Base-by-base conservation (phyloP, 495 filamentous ascomycete species). In the Choiromyces venosus region DNA sequence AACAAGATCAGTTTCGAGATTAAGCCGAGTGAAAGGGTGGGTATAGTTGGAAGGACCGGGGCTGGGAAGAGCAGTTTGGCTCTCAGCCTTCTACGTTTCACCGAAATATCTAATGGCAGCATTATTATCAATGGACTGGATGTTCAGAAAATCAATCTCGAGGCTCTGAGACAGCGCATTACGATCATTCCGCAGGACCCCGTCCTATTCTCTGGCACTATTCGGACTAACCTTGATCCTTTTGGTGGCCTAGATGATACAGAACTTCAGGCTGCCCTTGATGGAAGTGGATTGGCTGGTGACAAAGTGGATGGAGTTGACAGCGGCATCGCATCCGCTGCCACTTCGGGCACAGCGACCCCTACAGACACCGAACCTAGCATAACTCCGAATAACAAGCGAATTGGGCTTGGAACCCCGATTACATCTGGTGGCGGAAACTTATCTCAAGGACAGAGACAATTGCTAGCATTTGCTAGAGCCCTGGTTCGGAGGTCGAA, bases 111-210 rank as follows among this genome's bases (percentile, higher is more conserved):
- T 19, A 71, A 78, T 9, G 87, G 87, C 1, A 77, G 73, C 1
- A 81, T 88, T 36, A 74, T 76, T 37, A 85, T 88, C 67, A 86
- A 88, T 71, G 84, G 84, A 8, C 39, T 87, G 2, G 84, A 88
- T 76, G 85, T 87, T 65, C 80, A 82, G 7, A 84, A 76, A 16
- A 72, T 88, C 46, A 84, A 82, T 67, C 82, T 87, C 18, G 74
- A 80, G 25, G 82, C 84, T 52, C 80, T 88, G 38, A 83, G 86
- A 16, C 83, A 79, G 18, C 81, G 85, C 6, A 78, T 88, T 0
- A 85, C 84, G 9, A 85, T 87, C 52, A 87, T 88, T 65, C 84
- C 86, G 1, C 86, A 87, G 67, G 86, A 88, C 65, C 85, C 86
- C 4, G 81, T 87, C 56, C 76, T 88, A 1, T 86, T 87, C 68